phyloP scores from a whole-genome alignment of 768 basidiomycete species.

The Lyophyllum semitale region DNA sequence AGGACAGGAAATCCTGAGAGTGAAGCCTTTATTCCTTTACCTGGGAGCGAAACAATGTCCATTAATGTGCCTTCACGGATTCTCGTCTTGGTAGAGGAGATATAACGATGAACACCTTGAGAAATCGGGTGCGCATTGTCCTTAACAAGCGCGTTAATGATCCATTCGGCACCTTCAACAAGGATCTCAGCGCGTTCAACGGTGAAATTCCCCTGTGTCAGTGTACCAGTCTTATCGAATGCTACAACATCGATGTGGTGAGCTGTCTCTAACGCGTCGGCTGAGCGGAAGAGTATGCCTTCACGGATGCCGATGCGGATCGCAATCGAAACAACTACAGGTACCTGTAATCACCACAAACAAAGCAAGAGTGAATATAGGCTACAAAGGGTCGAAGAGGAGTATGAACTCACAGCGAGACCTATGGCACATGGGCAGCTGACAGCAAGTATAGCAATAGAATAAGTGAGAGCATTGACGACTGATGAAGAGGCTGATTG shows the following conservation, averaged over 20 bases:
- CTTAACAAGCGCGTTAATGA: slow-evolving; percentile 32
- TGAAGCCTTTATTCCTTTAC: slow-evolving; percentile 37
- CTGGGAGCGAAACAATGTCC: slow-evolving; percentile 26
- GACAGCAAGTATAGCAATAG: slow-evolving; percentile 51
- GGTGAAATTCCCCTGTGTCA: slow-evolving; percentile 43
- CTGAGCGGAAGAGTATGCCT: slow-evolving; percentile 28
- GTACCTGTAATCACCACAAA: slow-evolving; percentile 26
- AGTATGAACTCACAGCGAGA: slow-evolving; percentile 32
- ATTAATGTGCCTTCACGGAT: slow-evolving; percentile 9
- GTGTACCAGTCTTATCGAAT: slow-evolving; percentile 65
- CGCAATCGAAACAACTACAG: slow-evolving; percentile 23
- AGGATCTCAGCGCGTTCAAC: slow-evolving; percentile 35
- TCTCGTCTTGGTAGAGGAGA: slow-evolving; percentile 14
- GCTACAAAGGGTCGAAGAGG: neutral
- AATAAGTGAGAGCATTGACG: slow-evolving; percentile 46
- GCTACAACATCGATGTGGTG: slow-evolving; percentile 45
- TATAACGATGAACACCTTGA: slow-evolving; percentile 31
- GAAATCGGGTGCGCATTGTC: slow-evolving; percentile 37
- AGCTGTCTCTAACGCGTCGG: slow-evolving; percentile 43
- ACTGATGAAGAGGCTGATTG: slow-evolving; percentile 24
- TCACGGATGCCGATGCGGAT: slow-evolving; percentile 17
- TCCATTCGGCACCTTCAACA: slow-evolving; percentile 12
- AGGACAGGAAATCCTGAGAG: slow-evolving; percentile 29
- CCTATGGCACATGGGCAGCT: slow-evolving; percentile 53
- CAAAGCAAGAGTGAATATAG: neutral